Conservation (phyloP, 208 protist species). For the Plasmodiophora brassicae region DNA sequence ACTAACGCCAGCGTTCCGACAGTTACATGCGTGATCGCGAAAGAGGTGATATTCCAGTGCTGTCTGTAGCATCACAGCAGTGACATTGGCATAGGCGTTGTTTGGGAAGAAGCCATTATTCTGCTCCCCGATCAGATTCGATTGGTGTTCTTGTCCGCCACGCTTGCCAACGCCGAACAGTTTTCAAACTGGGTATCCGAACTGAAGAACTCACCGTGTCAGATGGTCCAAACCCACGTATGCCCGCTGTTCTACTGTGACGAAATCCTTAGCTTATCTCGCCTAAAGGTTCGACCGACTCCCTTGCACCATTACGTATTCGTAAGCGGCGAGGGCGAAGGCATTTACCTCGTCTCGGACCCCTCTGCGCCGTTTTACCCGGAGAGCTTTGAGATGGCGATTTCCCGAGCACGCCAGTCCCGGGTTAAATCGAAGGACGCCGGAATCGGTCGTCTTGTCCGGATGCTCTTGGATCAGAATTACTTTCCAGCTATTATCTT, state of each 20-base stretch:
- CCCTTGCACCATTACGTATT: constrained; percentile 98
- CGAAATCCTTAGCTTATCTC: neutral
- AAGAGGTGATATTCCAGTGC: constrained; percentile 73
- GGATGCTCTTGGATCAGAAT: neutral
- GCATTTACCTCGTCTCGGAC: constrained; percentile 91
- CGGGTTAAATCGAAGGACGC: neutral
- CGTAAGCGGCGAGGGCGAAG: constrained; percentile 79
- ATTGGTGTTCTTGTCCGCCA: constrained; percentile 99
- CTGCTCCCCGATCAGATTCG: constrained; percentile 85
- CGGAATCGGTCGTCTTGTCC: constrained; percentile 2
- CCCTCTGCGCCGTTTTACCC: constrained; percentile 70
- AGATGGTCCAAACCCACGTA: constrained; percentile 95
- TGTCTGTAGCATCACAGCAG: neutral
- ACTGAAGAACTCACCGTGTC: constrained; percentile 77
- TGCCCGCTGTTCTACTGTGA: constrained; percentile 63
- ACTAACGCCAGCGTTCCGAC: neutral
- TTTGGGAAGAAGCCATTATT: constrained; percentile 99
- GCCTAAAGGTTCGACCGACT: constrained; percentile 74
- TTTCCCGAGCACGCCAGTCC: constrained; percentile 48
- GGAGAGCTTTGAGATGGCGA: constrained; percentile 88
- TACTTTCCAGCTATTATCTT: constrained; percentile 85
- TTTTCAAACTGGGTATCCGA: constrained; percentile 96
- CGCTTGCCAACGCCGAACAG: constrained; percentile 97
- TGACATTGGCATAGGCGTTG: constrained; percentile 60
- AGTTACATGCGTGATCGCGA: constrained; percentile 93